Conservation (phyloP, 345 rosid genomes). For the Populus nigra region DNA sequence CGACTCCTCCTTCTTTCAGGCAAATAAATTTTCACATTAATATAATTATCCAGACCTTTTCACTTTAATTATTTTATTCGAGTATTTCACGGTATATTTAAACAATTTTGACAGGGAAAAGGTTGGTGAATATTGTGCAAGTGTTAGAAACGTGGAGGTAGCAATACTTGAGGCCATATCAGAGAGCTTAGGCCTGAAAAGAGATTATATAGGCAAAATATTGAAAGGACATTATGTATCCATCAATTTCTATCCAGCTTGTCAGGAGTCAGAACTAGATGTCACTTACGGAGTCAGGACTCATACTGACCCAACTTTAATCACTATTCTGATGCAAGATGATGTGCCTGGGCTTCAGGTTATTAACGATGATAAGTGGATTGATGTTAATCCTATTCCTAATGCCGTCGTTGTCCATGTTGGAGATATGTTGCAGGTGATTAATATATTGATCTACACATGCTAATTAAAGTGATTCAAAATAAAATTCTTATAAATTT, state of each 20-base stretch:
- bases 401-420: neutral
- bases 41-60: neutral
- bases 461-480: too few species aligned
- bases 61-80: too few species aligned
- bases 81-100: too few species aligned
- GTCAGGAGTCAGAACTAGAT: neutral
- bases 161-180: neutral
- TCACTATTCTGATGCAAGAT: conserved; percentile 2
- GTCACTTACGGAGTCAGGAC: neutral
- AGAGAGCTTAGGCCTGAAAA: neutral
- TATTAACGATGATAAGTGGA: neutral
- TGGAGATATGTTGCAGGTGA: neutral
- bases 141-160: neutral
- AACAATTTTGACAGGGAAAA: neutral
- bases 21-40: neutral
- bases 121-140: neutral
- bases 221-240: neutral
- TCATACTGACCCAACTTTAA: neutral
- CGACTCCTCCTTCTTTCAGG: neutral
- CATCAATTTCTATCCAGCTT: neutral
- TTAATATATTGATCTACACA: neutral
- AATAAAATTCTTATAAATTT: too few species aligned
- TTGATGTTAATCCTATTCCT: neutral
- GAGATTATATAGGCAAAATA: neutral
- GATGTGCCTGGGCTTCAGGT: neutral